phyloP scores from a whole-genome alignment of 139 green algal species.

The Chlamydomonas sphaeroides region DNA sequence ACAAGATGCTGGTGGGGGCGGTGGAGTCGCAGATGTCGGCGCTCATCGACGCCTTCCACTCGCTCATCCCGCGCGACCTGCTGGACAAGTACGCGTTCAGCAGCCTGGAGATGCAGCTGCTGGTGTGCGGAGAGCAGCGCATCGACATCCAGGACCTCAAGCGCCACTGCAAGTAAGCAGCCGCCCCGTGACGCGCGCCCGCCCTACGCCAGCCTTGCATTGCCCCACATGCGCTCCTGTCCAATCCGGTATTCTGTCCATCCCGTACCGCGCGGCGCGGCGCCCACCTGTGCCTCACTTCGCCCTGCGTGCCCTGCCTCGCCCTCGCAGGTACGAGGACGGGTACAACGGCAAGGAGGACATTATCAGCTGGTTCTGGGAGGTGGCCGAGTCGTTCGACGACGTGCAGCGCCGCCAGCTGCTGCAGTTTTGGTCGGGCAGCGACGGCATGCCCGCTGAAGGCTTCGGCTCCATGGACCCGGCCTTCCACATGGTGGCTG shows the following conservation, averaged over 20 bases:
- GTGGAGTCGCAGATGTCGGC: conserved; percentile 69
- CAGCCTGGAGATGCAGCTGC: conserved; percentile 77
- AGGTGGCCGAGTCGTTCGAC: conserved; percentile 62
- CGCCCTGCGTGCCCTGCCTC: too few relatives aligned
- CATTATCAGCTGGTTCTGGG: conserved; percentile 71
- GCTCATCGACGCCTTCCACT: conserved; percentile 72
- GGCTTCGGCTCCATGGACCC: conserved; percentile 70
- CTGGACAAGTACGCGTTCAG: conserved; percentile 83
- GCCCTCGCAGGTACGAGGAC: conserved; percentile 71
- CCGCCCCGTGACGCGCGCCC: background rate
- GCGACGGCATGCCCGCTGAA: conserved; percentile 70
- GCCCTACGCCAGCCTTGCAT: too few relatives aligned
- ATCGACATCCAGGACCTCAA: conserved; percentile 60
- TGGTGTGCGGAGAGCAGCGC: conserved; percentile 71
- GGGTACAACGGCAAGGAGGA: conserved; percentile 73
- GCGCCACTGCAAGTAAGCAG: conserved; percentile 57
- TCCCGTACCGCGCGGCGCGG: too few relatives aligned
- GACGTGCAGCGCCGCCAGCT: conserved; percentile 64
- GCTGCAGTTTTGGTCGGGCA: conserved; percentile 74
- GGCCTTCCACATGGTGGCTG: conserved; percentile 68
- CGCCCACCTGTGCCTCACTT: too few relatives aligned
- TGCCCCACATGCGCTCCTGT: too few relatives aligned
- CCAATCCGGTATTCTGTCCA: too few relatives aligned
- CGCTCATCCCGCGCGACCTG: conserved; percentile 65
- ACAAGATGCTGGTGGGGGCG: conserved; percentile 73